Base-by-base conservation (phyloP, 2,329 filamentous ascomycete genomes). In the Coniosporium uncinatum region DNA sequence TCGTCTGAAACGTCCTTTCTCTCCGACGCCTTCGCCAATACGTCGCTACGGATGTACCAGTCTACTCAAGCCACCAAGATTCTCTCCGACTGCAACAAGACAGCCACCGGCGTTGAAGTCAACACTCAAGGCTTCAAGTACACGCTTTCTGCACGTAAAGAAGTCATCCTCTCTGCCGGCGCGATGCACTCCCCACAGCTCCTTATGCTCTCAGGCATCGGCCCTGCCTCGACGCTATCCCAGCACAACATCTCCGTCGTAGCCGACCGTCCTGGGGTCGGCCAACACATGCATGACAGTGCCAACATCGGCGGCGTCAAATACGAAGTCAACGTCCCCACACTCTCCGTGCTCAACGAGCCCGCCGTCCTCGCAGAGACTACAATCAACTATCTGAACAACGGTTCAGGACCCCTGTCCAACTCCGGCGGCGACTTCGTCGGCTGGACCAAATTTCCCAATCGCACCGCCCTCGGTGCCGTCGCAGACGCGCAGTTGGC, bases 31-130 rank as follows among this genome's bases (percentile, higher is more conserved):
- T 34, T 58, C 3, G 44, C 42, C 6, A 41, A 37, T 18, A 36
- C 45, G 3, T 45, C 42, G 17, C 40, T 53, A 4, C 46, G 41
- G n/a, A 50, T 66, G 1, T 66, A 61, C 41, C 49, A 50, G 14
- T 46, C 46, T 6, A 58, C 61, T 6, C 45, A 58, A 22, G 62
- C 56, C 0, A 52, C 56, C 35, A 57, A 56, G 39, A 56, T 67
- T 22, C 22, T 65, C 3, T 66, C 67, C 44, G 42, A 59, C 36
- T 33, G 11, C 3, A 41, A 49, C 37, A 54, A 38, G 20, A n/a
- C 36, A 14, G 42, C 42, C 6, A 43, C 24, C 27, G 42, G 31
- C 21, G 42, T 44, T 5, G 21, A 36, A 14, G 38, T 44, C 21
- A 40, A 42, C 6, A 41, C 27, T 11, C 20, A 16, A 8, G 37